Evolutionary conservation across 495 filamentous ascomycete species (phyloP), one percentile per base, ranked within the genome.

Genomic region (Aspergillus panamensis): DNA sequence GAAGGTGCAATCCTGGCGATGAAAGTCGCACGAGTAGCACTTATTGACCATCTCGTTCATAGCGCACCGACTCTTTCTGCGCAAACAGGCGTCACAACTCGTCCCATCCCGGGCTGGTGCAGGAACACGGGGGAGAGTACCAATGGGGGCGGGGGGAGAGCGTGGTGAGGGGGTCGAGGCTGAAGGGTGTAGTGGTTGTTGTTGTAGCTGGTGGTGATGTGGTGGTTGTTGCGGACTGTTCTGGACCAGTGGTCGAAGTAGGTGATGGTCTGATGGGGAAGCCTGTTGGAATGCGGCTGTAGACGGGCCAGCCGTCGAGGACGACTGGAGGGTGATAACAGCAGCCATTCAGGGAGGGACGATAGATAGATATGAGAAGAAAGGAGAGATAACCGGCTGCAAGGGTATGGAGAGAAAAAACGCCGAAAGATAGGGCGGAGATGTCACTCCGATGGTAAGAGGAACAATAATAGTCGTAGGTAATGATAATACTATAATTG

Each of bases 1-100:
- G 52, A 80, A 82, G 8, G 78, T 80, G 66, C 80, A 82, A 33
- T 80, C 75, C 66, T 82, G 79, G 31, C 76, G 75, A 62, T 82
- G 80, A 47, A 81, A 77, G 44, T 75, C 76, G 53, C 80, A 82
- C 49, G 80, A 80, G 37, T 79, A 78, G 56, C 80, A 82, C 48
- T 77, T 77, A 53, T 77, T 77, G 58, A 75, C 73, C 62, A 74
- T 70, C 55, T 80, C 77, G 67, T 91, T 88, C 74, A 96, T 89
- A 55, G 95, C 91, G 76, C 94, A 98, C 65, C 91, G 87, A 64
- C 86, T 90, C 72, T 92, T 91, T 67, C 92, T 80, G 72, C 84
- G 83, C 55, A 91, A 79, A 74, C 94, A 98, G 42, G 89, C 87
- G 77, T 93, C 89, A 71, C 85, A 87, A 72, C 82, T 68, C 63